Evolutionary conservation across 164 flowering plant genomes (phyloP).

Genomic region (Umbilicus rupestris): DNA sequence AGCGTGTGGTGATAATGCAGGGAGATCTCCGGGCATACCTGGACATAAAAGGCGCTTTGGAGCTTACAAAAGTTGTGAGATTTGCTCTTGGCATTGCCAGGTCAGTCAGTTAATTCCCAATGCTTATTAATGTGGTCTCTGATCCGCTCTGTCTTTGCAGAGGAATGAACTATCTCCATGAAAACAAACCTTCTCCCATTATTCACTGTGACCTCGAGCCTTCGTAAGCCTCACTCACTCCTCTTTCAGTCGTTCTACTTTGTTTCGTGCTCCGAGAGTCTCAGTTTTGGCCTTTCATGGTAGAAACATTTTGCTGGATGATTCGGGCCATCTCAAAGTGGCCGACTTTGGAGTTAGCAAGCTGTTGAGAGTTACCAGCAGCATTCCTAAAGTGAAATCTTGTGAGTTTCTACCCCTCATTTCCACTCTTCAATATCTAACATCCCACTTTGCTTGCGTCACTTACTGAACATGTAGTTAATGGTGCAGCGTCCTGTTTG

Average conservation of each 20-base stretch:
- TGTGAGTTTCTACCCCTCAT: not conserved
- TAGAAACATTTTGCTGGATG: conserved; percentile 98
- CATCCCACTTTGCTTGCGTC: not conserved
- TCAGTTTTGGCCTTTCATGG: conserved; percentile 31
- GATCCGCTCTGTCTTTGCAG: conserved; percentile 42
- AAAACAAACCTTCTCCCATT: conserved; percentile 71
- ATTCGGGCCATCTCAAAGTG: conserved; percentile 93
- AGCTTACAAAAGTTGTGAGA: conserved; percentile 46
- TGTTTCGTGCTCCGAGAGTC: conserved; percentile 9
- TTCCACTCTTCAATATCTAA: not conserved
- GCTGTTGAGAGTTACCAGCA: conserved; percentile 45
- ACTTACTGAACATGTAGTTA: not conserved
- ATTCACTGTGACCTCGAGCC: conserved; percentile 98
- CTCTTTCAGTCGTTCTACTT: not conserved
- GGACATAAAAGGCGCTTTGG: conserved; percentile 53
- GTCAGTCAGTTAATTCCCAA: too few relatives aligned
- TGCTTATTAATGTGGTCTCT: too few relatives aligned
- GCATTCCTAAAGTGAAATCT: conserved; percentile 23
- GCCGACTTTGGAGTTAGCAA: conserved; percentile 99
- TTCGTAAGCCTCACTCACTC: conserved; percentile 50
- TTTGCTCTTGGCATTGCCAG: conserved; percentile 86
- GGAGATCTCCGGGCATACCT: conserved; percentile 67
- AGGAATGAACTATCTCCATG: conserved; percentile 97
- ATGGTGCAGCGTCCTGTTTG: not conserved
- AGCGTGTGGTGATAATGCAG: conserved; percentile 23